Evolutionary conservation across 2,329 filamentous ascomycete species (phyloP), one percentile per base, ranked within the genome.

Genomic region (Elsinoe ampelina): DNA sequence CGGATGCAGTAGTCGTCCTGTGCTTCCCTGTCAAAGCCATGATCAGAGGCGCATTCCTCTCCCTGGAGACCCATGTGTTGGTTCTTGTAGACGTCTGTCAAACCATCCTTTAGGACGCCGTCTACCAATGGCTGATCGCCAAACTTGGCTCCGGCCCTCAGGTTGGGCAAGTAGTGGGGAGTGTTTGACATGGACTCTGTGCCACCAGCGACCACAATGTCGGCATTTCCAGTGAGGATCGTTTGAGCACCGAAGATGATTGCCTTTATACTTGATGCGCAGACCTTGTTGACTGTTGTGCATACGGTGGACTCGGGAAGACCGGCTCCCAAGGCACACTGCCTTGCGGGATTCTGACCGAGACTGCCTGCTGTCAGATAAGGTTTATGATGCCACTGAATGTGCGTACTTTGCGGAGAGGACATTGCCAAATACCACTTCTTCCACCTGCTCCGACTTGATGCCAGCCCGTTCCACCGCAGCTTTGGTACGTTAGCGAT

Each of bases 281-380:
- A 98, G 71, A 98, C 93, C 79, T 98, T 98, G 85, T 98, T 98
- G 69, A 98, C 83, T 54, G 91, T 95, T 45, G 93, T 98, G 75
- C 86, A 87, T 65, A 95, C 82, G 62, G 87, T 87, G 56, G 81
- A 80, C 62, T 95, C 80, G 56, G 83, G 76, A 62, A 98, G 87
- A 61, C 93, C 93, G 67, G 89, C 93, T 66, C 85, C 83, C 68
- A 98, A 81, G 66, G 91, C 89, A 73, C 88, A 95, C 77, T 98
- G 93, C 68, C 93, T 86, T 64, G 93, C 91, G 63, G 95, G 93
- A 70, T 95, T 95, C 76, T 98, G 93, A 62, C 93, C 93, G 65
- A 97, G 81, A 72, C 91, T 95, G 65, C 32, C 56, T 58, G 48
- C 51, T 26, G 36, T n/a, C 17, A 22, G 54, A 50, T 30, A 57